Evolutionary conservation across 2,329 filamentous ascomycete genomes (phyloP).

Genomic region (Thelonectria olida): DNA sequence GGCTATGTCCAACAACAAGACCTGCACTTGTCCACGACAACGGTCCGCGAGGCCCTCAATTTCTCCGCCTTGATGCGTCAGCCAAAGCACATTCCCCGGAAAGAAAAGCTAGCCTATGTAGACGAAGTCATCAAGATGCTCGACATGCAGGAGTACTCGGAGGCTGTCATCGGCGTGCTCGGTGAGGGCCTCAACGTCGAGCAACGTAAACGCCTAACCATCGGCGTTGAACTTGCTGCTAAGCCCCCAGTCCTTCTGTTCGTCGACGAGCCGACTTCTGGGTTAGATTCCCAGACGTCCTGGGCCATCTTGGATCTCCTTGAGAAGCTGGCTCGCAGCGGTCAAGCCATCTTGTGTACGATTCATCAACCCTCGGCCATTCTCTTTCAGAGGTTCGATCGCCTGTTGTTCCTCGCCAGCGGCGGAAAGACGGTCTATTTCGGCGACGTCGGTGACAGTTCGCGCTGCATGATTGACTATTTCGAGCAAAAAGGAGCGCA

Average conservation of each 20-base stretch:
- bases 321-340: conserved; percentile 62
- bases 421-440: conserved; percentile 74
- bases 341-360: conserved; percentile 60
- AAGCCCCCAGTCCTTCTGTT: conserved; percentile 65
- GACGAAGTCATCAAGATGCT: conserved; percentile 77
- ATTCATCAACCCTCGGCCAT: conserved; percentile 62
- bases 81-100: conserved; percentile 69
- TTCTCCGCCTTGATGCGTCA: conserved; percentile 88
- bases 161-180: conserved; percentile 68
- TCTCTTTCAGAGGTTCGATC: conserved; percentile 63
- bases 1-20: conserved; percentile 92
- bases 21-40: conserved; percentile 81
- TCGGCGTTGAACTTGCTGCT: conserved; percentile 63
- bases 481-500: conserved; percentile 70
- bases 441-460: conserved; percentile 67
- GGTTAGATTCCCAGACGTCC: conserved; percentile 67
- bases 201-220: conserved; percentile 66
- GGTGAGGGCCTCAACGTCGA: conserved; percentile 68
- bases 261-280: conserved; percentile 65
- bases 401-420: conserved; percentile 66
- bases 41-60: conserved; percentile 82
- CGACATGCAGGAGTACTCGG: conserved; percentile 69
- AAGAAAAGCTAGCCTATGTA: conserved; percentile 83
- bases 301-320: conserved; percentile 68
- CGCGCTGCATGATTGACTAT: conserved; percentile 62